Evolutionary conservation across 2,329 filamentous ascomycete species (phyloP).

Genomic region (Paracamarosporium sp.): DNA sequence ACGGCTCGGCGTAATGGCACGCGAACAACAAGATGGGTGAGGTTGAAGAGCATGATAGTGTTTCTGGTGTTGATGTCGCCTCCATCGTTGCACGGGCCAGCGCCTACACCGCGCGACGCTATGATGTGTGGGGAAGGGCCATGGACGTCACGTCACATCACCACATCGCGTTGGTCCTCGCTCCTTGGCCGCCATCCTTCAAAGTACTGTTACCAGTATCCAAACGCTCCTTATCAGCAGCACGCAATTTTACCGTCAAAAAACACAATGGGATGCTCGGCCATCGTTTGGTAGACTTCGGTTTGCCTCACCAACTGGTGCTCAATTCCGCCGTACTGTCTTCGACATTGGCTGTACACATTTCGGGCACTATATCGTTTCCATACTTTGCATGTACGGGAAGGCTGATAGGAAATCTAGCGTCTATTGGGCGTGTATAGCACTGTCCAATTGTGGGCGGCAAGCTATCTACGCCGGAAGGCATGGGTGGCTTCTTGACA

Average conservation of each 20-base stretch:
- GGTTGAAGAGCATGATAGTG: not conserved
- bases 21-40: not conserved
- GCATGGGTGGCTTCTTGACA: too few relatives aligned
- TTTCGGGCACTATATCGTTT: too few relatives aligned
- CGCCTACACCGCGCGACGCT: not conserved
- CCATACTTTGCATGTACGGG: too few relatives aligned
- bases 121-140: not conserved
- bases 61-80: conserved; percentile 1
- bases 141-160: not conserved
- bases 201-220: not conserved
- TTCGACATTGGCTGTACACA: not conserved
- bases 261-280: too few relatives aligned
- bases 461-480: too few relatives aligned
- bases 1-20: not conserved
- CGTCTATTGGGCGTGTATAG: too few relatives aligned
- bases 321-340: not conserved
- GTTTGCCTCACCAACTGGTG: not conserved
- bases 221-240: not conserved
- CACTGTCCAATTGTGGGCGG: too few relatives aligned
- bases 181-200: not conserved
- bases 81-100: conserved; percentile 1
- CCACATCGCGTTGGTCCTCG: not conserved
- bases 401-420: too few relatives aligned
- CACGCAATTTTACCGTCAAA: not conserved
- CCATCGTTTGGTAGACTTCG: too few relatives aligned